Evolutionary conservation across 2,329 filamentous ascomycete species (phyloP), one percentile per base, ranked within the genome.

Genomic region (Cladophialophora carrionii): DNA sequence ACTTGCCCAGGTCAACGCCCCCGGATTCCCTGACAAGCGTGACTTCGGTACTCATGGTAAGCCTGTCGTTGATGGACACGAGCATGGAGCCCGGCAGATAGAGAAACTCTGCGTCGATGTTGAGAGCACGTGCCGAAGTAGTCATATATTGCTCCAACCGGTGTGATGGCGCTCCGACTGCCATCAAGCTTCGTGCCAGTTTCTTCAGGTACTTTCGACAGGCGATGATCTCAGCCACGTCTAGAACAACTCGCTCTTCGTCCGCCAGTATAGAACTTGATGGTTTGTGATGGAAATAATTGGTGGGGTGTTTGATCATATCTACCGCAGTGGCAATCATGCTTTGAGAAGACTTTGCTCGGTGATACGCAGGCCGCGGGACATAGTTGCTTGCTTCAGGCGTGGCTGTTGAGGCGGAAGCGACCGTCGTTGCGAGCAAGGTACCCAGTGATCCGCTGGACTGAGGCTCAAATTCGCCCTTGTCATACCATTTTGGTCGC

Each of bases 71-170:
- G 73, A 97, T 96, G 4, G 91, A 94, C 74, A 96, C 90, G 63
- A 97, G 90, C 93, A 97, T 97, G 73, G 91, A 96, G 0, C 91
- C 91, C 0, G 93, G 92, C 32, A 96, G 86, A 74, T 96, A 97
- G 24, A 96, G 80, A 71, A 95, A 96, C 72, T 96, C 92, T 5
- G 89, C 90, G 70, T 96, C 90, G 17, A 96, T 93, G 76, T 93
- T 90, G 43, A 97, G 84, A 1, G 95, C 90, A n/a, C 90, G 85
- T 1, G 93, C 89, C 8, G 90, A 92, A 90, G 94, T 96, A 68
- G 85, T 88, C 86, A 97, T 88, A 76, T 96, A 96, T 74, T 96
- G 81, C 76, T 97, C 93, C 22, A 97, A 81, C 10, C 93, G 88
- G 79, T 97, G 93, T 0, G 92, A 96, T 0, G 93, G 93, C 0